These are phyloP conservation scores for Lizanozyma gosingica DNA, from an alignment of 1,139 yeast species.

Conservation along the genomic window DNA sequence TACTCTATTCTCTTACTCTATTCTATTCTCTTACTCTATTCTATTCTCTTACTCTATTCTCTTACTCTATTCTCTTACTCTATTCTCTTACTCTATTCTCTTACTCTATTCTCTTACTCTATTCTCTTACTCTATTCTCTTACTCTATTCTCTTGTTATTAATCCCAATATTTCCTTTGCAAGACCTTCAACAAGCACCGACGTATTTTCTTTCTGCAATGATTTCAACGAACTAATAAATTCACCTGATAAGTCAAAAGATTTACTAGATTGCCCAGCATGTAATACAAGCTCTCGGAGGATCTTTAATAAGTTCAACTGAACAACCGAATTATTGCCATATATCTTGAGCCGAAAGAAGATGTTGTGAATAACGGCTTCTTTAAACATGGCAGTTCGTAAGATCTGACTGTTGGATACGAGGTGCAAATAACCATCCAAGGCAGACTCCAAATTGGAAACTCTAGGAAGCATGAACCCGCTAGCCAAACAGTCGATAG, in stretches of 20 bases:
- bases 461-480: slow-evolving; percentile 34
- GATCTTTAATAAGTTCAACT: slow-evolving; percentile 26
- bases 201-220: neutral
- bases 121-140: too few relatives aligned
- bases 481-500: slow-evolving; percentile 24
- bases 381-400: slow-evolving; percentile 18
- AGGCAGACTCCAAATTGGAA: slow-evolving; percentile 32
- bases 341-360: slow-evolving; percentile 18
- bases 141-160: too few relatives aligned
- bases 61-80: too few relatives aligned
- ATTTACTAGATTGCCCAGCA: neutral
- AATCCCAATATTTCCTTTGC: neutral
- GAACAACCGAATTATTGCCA: slow-evolving; percentile 28
- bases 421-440: slow-evolving; percentile 31
- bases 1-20: too few relatives aligned
- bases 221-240: neutral
- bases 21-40: too few relatives aligned
- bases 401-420: slow-evolving; percentile 15
- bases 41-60: too few relatives aligned
- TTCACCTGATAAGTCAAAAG: neutral
- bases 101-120: too few relatives aligned
- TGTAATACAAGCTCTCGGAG: slow-evolving; percentile 15
- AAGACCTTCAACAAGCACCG: neutral
- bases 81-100: too few relatives aligned
- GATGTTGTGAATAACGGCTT: slow-evolving; percentile 20